Conservation (phyloP, 192 early-diverging fungal species). For the Spizellomyces sp. region DNA sequence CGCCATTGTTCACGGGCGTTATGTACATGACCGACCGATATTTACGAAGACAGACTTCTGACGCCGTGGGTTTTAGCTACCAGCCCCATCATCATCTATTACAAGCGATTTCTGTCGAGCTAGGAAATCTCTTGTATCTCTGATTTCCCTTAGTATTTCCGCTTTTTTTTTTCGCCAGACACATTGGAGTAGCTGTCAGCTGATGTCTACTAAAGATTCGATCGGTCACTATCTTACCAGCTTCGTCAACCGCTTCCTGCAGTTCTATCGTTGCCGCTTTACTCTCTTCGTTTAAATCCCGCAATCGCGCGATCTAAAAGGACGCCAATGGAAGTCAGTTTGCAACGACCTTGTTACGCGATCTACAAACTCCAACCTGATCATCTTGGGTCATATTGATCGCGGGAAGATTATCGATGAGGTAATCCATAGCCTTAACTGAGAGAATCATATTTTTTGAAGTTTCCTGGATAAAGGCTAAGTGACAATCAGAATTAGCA, state of each 20-base stretch:
- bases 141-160: background rate
- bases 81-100: too few relatives aligned
- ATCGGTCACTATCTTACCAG: background rate
- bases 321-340: background rate
- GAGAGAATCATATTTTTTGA: background rate
- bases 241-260: conserved; percentile 7
- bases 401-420: conserved; percentile 15
- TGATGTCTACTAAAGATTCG: too few relatives aligned
- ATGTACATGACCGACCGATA: too few relatives aligned
- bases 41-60: too few relatives aligned
- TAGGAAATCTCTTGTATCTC: background rate
- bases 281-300: conserved; percentile 8
- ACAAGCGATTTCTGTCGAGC: background rate
- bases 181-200: too few relatives aligned
- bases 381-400: conserved; percentile 2
- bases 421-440: background rate
- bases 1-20: too few relatives aligned
- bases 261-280: conserved; percentile 4
- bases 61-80: too few relatives aligned
- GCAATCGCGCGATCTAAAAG: background rate
- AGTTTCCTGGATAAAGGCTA: conserved; percentile 4
- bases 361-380: background rate
- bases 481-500: background rate
- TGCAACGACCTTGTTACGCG: background rate
- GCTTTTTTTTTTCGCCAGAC: too few relatives aligned